A percentile compares a stretch with the other conserved stretches of the same genome.
Conservation (phyloP, 176 grass and related monocot genomes). For the Eragrostis curvula region DNA sequence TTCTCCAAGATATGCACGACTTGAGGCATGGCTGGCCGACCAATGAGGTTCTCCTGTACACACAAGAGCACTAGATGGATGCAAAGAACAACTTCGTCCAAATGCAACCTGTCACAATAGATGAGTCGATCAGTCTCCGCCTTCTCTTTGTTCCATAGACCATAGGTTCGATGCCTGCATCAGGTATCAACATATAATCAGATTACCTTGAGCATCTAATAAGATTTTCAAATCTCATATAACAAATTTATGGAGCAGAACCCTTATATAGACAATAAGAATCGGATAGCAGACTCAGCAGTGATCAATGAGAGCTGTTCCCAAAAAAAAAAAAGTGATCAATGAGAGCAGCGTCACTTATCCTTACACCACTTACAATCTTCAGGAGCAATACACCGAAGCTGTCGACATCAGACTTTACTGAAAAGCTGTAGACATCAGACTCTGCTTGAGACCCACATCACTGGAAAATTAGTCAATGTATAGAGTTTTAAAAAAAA, state of each 20-base stretch:
- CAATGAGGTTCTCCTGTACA: slow-evolving; percentile 47
- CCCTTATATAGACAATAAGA: slow-evolving; percentile 51
- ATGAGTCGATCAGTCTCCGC: slow-evolving; percentile 8
- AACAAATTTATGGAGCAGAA: neutral
- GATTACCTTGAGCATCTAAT: neutral
- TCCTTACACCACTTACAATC: slow-evolving; percentile 47
- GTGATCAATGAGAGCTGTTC: neutral
- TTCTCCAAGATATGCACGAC: slow-evolving; percentile 41
- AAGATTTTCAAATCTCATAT: neutral
- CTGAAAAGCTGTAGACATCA: slow-evolving; percentile 58
- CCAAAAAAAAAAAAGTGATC: too few relatives aligned
- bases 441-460: neutral
- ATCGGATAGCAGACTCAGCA: too few relatives aligned
- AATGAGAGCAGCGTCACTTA: slow-evolving; percentile 29
- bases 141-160: slow-evolving; percentile 46
- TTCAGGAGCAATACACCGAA: slow-evolving; percentile 57
- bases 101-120: slow-evolving; percentile 15
- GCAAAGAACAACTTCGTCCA: slow-evolving; percentile 37
- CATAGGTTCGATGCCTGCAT: slow-evolving; percentile 57
- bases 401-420: slow-evolving; percentile 63
- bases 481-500: neutral
- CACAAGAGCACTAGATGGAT: slow-evolving; percentile 52
- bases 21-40: slow-evolving; percentile 36
- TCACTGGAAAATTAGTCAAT: neutral
- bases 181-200: neutral